phyloP scores from a whole-genome alignment of 1,284 basidiomycete species.

The Ustilago lituana region DNA sequence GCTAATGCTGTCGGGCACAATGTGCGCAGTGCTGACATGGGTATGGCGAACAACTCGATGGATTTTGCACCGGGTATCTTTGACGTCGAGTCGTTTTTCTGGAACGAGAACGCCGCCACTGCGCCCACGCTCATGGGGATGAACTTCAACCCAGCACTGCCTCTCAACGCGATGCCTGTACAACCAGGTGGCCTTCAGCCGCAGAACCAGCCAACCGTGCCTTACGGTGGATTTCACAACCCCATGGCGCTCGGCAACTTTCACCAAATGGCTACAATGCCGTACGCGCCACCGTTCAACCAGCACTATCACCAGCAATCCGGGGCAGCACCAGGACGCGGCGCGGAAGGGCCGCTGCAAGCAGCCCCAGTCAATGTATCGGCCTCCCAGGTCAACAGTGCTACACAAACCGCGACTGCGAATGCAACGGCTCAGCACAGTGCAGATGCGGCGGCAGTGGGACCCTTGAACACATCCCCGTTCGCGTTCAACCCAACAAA shows the following conservation, averaged over 20 bases:
- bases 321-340: too few species aligned
- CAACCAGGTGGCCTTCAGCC: not conserved
- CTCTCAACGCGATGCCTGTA: not conserved
- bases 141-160: conserved; percentile 11
- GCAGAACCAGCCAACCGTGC: not conserved
- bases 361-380: too few species aligned
- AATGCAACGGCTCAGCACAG: not conserved
- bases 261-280: conserved; percentile 6
- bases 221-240: conserved; percentile 5
- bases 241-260: not conserved
- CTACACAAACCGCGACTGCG: too few species aligned
- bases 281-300: not conserved
- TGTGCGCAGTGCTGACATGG: not conserved
- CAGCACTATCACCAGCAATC: too few species aligned
- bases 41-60: not conserved
- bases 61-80: conserved; percentile 49
- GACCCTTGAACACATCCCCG: conserved; percentile 37
- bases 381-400: too few species aligned
- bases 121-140: conserved; percentile 25
- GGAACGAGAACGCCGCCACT: conserved; percentile 55
- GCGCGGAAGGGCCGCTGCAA: too few species aligned
- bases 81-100: conserved; percentile 57
- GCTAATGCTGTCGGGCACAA: too few species aligned
- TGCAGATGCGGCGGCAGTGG: conserved; percentile 1
- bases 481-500: conserved; percentile 41